Evolutionary conservation across 1,284 basidiomycete species (phyloP), one percentile per base, ranked within the genome.

Genomic region (Phellopilus nigrolimitatus): DNA sequence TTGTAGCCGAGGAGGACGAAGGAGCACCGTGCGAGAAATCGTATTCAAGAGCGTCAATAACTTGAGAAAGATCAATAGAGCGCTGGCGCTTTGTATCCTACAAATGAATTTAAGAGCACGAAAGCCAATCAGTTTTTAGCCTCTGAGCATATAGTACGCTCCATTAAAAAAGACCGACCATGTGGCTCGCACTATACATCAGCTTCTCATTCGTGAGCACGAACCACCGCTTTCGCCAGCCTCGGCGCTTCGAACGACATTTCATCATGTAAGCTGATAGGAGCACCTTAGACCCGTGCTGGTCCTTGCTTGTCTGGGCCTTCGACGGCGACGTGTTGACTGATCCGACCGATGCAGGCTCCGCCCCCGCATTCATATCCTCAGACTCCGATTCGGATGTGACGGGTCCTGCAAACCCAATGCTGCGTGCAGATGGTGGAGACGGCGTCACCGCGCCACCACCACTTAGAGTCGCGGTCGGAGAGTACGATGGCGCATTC

Each of bases 171-270:
- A 65, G 63, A 73, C 75, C 65, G 62, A 89, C 89, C 85, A 97
- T 95, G 73, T 95, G 92, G 64, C 84, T 90, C 48, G 82, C 83
- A 15, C 81, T 85, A 69, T 95, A 95, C 17, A 88, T 71, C 51
- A 95, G 70, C 61, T 83, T 88, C 62, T 91, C 88, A 28, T 80
- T 79, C 27, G 85, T 91, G 22, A 95, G 73, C 50, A 88, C 82
- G 62, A 95, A 95, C 89, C 90, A 95, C 38, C 92, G 74, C 70
- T 99, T 99, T 53, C 93, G 78, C 97, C 97, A 99, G 55, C 84
- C 90, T 61, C 91, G 87, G 60, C 95, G 81, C 59, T 95, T 91
- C 45, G 84, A 84, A 38, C 93, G 93, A 66, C 94, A 94, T 66
- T 99, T 99, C 90, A 97, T 95, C 55, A 99, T 73, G 66, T 99